Percentiles rank a stretch among this genome's conserved stretches.
Evolutionary conservation across 169 alveolate species (phyloP).

Genomic region (Neospora caninum): DNA sequence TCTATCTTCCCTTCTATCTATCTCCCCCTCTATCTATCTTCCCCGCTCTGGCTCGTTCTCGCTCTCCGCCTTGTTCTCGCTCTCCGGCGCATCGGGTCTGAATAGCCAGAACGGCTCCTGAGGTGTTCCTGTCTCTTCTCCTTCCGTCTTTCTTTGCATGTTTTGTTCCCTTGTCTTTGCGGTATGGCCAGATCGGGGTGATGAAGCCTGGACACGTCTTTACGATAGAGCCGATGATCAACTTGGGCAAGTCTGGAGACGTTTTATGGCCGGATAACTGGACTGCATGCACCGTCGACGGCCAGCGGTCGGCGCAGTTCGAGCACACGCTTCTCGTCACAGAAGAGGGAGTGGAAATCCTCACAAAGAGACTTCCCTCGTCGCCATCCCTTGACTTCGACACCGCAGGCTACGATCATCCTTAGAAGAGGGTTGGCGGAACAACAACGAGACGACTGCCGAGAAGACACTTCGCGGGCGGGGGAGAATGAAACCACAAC

Average conservation of each 20-base stretch:
- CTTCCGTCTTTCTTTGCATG: too few species aligned
- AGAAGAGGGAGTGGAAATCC: slow-evolving; percentile 92
- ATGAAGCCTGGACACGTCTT: slow-evolving; percentile 97
- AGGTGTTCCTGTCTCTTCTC: too few species aligned
- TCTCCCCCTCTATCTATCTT: too few species aligned
- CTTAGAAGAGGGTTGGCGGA: too few species aligned
- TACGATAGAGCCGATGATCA: slow-evolving; percentile 99
- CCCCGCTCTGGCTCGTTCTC: too few species aligned
- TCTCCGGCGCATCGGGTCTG: too few species aligned
- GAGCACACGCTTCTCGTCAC: slow-evolving; percentile 98
- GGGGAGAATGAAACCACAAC: too few species aligned
- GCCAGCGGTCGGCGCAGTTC: slow-evolving; percentile 95
- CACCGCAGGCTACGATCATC: slow-evolving; percentile 36
- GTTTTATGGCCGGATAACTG: slow-evolving; percentile 98
- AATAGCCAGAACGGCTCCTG: too few species aligned
- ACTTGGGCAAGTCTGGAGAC: slow-evolving; percentile 94
- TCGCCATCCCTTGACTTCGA: slow-evolving; percentile 85
- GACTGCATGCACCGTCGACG: slow-evolving; percentile 97
- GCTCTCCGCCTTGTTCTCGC: too few species aligned
- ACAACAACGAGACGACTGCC: too few species aligned
- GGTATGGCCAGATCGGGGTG: slow-evolving; percentile 71
- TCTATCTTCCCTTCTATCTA: too few species aligned
- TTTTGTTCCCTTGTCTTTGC: neutral
- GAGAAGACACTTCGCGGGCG: too few species aligned
- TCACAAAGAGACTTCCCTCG: slow-evolving; percentile 90